A percentile compares a stretch with the other conserved stretches of the same genome.
Conservation (phyloP, 1,284 basidiomycete species). For the Phylloboletellus chloephorus region DNA sequence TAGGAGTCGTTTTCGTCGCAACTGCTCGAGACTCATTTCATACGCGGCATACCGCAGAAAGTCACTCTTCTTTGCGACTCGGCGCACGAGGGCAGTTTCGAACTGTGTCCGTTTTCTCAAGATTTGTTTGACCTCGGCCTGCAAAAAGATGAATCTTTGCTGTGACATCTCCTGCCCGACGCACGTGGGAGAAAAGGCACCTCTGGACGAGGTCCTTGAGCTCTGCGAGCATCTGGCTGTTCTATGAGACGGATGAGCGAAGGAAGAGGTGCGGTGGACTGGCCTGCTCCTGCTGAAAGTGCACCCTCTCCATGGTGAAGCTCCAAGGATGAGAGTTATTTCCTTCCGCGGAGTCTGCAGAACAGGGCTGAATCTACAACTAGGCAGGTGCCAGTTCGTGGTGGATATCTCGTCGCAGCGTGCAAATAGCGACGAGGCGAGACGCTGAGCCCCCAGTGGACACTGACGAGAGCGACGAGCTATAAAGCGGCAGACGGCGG, state of each 20-base stretch:
- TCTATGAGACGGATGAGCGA: conserved; percentile 14
- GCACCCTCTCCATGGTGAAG: conserved; percentile 81
- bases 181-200: conserved; percentile 79
- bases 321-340: background rate
- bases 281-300: conserved; percentile 90
- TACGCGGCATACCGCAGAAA: conserved; percentile 90
- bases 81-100: conserved; percentile 79
- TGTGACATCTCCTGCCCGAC: conserved; percentile 18
- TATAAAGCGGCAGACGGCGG: conserved; percentile 27
- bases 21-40: conserved; percentile 83
- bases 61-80: conserved; percentile 81
- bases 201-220: conserved; percentile 90
- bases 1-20: conserved; percentile 70
- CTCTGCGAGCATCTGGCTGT: conserved; percentile 82
- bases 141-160: conserved; percentile 2
- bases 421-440: no score
- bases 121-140: conserved; percentile 74
- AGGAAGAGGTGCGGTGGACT: conserved; percentile 9
- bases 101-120: conserved; percentile 81
- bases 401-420: no score
- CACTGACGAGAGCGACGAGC: no score
- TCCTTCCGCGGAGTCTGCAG: no score
- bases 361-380: no score
- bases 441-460: no score
- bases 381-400: no score